Conservation (phyloP, 345 rosid genomes). For the Hevea brasiliensis region DNA sequence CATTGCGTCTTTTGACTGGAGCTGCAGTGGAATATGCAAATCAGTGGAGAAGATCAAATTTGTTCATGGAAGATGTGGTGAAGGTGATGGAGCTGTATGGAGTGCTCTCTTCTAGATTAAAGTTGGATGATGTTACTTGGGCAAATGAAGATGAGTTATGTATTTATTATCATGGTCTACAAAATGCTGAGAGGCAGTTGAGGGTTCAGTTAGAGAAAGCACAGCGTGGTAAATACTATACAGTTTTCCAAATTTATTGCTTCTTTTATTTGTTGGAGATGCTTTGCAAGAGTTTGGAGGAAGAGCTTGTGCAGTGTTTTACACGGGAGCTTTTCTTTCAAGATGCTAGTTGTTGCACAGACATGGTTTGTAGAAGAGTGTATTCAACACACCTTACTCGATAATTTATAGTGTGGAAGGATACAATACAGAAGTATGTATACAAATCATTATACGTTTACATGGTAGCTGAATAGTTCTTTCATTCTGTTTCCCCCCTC, state of each 20-base stretch:
- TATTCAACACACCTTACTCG: no score
- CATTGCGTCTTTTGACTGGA: slow-evolving; percentile 94
- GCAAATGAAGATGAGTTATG: background rate
- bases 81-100: slow-evolving; percentile 92
- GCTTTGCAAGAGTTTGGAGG: background rate
- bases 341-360: background rate
- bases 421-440: background rate
- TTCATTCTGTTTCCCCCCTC: background rate
- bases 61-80: slow-evolving; percentile 84
- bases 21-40: slow-evolving; percentile 97
- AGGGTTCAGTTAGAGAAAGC: background rate
- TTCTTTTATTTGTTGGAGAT: background rate
- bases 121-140: background rate
- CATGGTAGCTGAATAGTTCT: background rate
- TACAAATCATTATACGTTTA: background rate
- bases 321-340: background rate
- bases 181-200: background rate
- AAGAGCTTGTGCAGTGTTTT: background rate
- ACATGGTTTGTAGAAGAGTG: background rate
- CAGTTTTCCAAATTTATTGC: background rate
- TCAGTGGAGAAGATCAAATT: slow-evolving; percentile 82
- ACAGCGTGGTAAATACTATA: background rate
- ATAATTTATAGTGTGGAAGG: no score
- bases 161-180: background rate
- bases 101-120: slow-evolving; percentile 40